These are phyloP conservation scores for Penicillium dipodomyicola DNA, from an alignment of 495 filamentous ascomycete species.

Conservation along the genomic window DNA sequence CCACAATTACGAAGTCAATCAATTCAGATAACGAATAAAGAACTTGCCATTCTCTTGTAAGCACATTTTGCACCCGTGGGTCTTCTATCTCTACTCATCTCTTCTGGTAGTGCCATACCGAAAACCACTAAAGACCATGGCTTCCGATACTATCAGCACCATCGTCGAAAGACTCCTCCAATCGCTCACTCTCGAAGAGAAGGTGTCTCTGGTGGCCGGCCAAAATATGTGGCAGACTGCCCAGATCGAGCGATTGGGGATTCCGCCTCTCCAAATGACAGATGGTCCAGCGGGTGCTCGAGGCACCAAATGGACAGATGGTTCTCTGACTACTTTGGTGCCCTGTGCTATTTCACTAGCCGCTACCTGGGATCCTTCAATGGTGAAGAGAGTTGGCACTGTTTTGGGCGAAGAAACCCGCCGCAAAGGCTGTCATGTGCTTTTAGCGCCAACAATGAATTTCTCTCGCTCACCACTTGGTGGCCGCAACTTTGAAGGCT, in stretches of 20 bases:
- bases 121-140: too few relatives aligned
- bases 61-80: too few relatives aligned
- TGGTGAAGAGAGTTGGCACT: conserved; percentile 53
- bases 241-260: conserved; percentile 57
- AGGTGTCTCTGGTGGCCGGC: neutral
- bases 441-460: conserved; percentile 73
- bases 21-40: too few relatives aligned
- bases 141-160: too few relatives aligned
- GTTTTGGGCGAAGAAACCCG: conserved; percentile 59
- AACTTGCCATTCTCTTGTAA: too few relatives aligned
- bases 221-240: conserved; percentile 58
- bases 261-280: conserved; percentile 62
- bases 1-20: too few relatives aligned
- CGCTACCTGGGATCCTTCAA: conserved; percentile 59
- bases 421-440: conserved; percentile 60
- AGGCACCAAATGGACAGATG: conserved; percentile 62
- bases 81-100: too few relatives aligned
- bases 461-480: conserved; percentile 68
- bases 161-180: too few relatives aligned
- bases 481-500: conserved; percentile 69
- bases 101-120: too few relatives aligned
- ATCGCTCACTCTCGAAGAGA: neutral
- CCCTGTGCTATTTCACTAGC: conserved; percentile 62
- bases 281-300: conserved; percentile 69
- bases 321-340: conserved; percentile 58